Base-by-base conservation (phyloP, 2,329 filamentous ascomycete species). In the Penicillium sp. region DNA sequence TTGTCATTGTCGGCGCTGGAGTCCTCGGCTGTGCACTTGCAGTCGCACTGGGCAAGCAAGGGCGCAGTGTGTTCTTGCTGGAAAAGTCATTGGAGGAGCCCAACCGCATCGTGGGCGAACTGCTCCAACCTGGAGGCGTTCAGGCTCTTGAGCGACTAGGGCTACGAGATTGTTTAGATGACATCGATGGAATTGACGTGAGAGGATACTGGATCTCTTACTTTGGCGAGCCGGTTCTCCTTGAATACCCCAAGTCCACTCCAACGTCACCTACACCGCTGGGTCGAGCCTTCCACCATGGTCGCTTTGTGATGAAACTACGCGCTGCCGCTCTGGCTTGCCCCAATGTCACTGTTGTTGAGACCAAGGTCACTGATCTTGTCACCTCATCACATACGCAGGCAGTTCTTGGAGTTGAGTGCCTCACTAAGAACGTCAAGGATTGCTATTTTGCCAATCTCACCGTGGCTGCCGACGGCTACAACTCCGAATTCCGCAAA, bases 61-160 rank as follows among this genome's bases (percentile, higher is more conserved):
- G 91, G 50, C 86, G 94, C 59, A 95, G 89, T 71, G 92, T 99
- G 26, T 82, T 97, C 26, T 79, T 99, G 47, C 84, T 99, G 47
- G 94, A 99, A 78, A 84, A 84, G 67, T 95, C 86, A 76, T 79
- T 97, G 75, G 91, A 91, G 74, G 88, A 97, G 78, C 94, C 94
- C 18, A 89, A 97, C 76, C 86, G 94, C 60, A 99, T 99, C 63
- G 91, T 99, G 44, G 94, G 94, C 65, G 94, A 99, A 77, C 78
- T 99, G 61, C 78, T 99, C 65, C 94, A 99, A 75, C 94, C 94
- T 0, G 94, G 94, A 47, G 94, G 94, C 46, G 86, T 96, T 32
- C 79, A 84, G 48, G 89, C 94, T 7, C 79, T 99, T 66, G 82
- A 86, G 67, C 85, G 89, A 69, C 78, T 99, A 46, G 94, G 94